These are phyloP conservation scores for Ophiostoma fasciatum DNA, from an alignment of 2,329 filamentous ascomycete genomes.

Conservation along the genomic window DNA sequence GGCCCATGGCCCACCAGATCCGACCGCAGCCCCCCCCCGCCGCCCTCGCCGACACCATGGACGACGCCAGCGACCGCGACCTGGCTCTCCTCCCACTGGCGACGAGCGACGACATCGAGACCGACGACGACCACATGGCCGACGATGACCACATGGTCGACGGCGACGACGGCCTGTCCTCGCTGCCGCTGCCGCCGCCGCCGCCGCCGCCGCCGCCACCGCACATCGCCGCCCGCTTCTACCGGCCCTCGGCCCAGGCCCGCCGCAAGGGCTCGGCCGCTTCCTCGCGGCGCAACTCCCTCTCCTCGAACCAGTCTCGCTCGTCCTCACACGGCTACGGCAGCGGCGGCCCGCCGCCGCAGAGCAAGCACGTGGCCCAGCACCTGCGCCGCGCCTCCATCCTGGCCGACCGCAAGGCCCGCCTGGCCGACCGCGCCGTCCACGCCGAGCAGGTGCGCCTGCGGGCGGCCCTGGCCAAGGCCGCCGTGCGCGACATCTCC, in stretches of 20 bases:
- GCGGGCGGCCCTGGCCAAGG: constrained; percentile 59
- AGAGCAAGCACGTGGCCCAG: constrained; percentile 66
- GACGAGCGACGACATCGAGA: constrained; percentile 7
- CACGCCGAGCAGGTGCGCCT: constrained; percentile 74
- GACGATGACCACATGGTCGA: constrained; percentile 5
- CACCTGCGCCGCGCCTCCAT: constrained; percentile 69
- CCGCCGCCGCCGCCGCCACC: constrained; percentile 39
- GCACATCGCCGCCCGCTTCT: constrained; percentile 66
- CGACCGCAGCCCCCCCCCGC: constrained; percentile 1
- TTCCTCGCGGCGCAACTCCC: constrained; percentile 65
- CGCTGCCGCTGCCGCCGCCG: too few species aligned
- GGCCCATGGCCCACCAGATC: constrained; percentile 3
- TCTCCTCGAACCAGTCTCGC: constrained; percentile 60
- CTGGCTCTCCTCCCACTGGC: background rate
- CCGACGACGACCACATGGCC: constrained; percentile 6
- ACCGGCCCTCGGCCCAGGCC: constrained; percentile 43
- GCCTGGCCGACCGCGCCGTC: constrained; percentile 63
- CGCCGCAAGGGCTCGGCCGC: constrained; percentile 62
- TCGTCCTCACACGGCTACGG: constrained; percentile 48
- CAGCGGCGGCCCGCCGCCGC: constrained; percentile 36
- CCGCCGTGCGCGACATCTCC: constrained; percentile 46
- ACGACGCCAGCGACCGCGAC: constrained; percentile 2
- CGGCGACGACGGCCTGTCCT: background rate
- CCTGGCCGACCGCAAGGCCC: constrained; percentile 64
- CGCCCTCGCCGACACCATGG: constrained; percentile 1